These are phyloP conservation scores for Chlorencoelia australis DNA, from an alignment of 2,329 filamentous ascomycete species.

Conservation along the genomic window DNA sequence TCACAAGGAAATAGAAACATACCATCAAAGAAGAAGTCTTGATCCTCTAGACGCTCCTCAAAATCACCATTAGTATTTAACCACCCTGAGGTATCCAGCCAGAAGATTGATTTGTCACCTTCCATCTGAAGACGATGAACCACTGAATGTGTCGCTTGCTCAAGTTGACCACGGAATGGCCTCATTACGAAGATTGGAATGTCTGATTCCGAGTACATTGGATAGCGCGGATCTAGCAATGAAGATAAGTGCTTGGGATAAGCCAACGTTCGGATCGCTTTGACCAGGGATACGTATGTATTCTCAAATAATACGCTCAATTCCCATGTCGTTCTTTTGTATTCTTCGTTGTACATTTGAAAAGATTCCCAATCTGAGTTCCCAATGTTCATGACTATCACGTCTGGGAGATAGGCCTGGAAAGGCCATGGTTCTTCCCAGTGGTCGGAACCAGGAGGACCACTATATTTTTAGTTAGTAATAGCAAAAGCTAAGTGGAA, in stretches of 20 bases:
- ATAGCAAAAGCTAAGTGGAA: no score
- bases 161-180: constrained; percentile 27
- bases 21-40: constrained; percentile 27
- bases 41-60: constrained; percentile 14
- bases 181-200: constrained; percentile 31
- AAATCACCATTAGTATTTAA: constrained; percentile 23
- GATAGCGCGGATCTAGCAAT: constrained; percentile 7
- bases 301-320: constrained; percentile 25
- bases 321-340: constrained; percentile 25
- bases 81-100: constrained; percentile 33
- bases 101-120: constrained; percentile 29
- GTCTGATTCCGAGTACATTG: constrained; percentile 17
- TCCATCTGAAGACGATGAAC: constrained; percentile 26
- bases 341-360: constrained; percentile 19
- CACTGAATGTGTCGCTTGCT: constrained; percentile 26
- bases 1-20: not conserved
- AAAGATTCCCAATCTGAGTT: constrained; percentile 26
- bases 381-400: constrained; percentile 28
- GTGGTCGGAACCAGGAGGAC: constrained; percentile 23
- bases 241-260: constrained; percentile 15
- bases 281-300: constrained; percentile 28
- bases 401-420: constrained; percentile 26
- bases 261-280: constrained; percentile 24
- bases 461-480: constrained; percentile 17
- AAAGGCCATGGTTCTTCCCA: constrained; percentile 29